A percentile compares a stretch with the other conserved stretches of the same genome.
phyloP scores from a whole-genome alignment of 306 rosid genomes.

The Glycine soja region DNA sequence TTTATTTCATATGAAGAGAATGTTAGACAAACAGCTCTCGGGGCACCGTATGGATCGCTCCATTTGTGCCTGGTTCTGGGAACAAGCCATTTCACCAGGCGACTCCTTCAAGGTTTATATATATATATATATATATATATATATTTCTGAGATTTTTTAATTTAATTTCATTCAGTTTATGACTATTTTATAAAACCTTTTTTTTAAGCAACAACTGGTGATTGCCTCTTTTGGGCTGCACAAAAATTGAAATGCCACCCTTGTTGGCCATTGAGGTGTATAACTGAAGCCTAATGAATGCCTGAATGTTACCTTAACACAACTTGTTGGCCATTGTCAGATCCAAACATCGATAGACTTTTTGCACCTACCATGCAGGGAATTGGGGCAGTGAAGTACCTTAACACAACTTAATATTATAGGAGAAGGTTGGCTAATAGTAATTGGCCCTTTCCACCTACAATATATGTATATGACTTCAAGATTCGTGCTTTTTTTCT shows the following conservation, averaged over 20 bases:
- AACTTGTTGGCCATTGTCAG: too few species aligned
- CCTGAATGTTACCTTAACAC: too few species aligned
- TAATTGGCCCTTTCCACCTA: not conserved
- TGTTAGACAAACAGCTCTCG: constrained; percentile 91
- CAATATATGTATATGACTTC: not conserved
- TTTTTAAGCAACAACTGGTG: constrained; percentile 69
- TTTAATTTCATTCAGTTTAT: not conserved
- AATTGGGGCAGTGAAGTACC: constrained; percentile 42
- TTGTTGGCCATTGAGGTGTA: constrained; percentile 92
- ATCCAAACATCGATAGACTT: constrained; percentile 44
- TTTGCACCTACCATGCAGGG: constrained; percentile 46
- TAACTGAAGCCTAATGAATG: not conserved
- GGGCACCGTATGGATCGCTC: constrained; percentile 95
- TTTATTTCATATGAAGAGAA: constrained; percentile 58
- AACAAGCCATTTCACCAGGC: constrained; percentile 73
- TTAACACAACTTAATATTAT: not conserved
- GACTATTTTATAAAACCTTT: not conserved
- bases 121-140: too few species aligned
- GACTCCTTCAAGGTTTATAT: constrained; percentile 85
- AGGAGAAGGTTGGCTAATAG: not conserved
- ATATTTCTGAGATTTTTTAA: not conserved
- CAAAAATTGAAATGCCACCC: constrained; percentile 98
- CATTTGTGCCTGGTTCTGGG: constrained; percentile 92
- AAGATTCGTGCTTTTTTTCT: not conserved
- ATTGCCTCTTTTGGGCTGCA: constrained; percentile 93